Evolutionary conservation across 306 rosid genomes (phyloP).

Genomic region (Vigna mungo): DNA sequence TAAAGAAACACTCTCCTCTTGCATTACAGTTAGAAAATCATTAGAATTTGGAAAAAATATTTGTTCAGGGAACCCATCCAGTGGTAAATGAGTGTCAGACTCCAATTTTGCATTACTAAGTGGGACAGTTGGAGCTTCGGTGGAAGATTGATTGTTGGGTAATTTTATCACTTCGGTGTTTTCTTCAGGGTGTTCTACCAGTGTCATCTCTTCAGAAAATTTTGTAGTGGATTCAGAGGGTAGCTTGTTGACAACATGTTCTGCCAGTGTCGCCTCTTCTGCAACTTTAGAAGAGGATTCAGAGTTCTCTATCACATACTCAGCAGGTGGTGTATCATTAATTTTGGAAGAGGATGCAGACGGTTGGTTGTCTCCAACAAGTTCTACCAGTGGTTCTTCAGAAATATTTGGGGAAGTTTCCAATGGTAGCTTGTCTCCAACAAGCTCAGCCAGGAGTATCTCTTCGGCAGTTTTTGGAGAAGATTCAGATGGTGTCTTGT

Average conservation of each 20-base stretch:
- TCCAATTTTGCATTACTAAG: constrained; percentile 54
- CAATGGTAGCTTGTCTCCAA: constrained; percentile 43
- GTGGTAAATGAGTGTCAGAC: constrained; percentile 45
- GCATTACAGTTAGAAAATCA: constrained; percentile 48
- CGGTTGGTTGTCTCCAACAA: constrained; percentile 6
- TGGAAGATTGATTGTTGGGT: constrained; percentile 43
- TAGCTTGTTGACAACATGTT: constrained; percentile 40
- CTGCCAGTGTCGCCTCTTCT: constrained; percentile 27
- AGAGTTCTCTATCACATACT: constrained; percentile 37
- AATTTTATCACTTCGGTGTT: constrained; percentile 33
- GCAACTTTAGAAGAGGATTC: constrained; percentile 40
- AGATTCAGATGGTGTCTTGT: constrained; percentile 32
- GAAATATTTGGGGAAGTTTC: constrained; percentile 33
- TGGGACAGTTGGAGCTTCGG: constrained; percentile 45
- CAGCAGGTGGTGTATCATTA: constrained; percentile 44
- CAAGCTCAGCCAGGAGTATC: constrained; percentile 42
- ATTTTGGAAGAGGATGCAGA: constrained; percentile 39
- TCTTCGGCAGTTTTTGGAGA: constrained; percentile 36
- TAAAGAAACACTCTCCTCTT: constrained; percentile 47
- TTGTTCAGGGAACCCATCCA: constrained; percentile 36
- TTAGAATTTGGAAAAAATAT: constrained; percentile 44
- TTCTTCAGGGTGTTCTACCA: constrained; percentile 38
- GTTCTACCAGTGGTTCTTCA: constrained; percentile 26
- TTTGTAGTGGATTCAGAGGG: constrained; percentile 41
- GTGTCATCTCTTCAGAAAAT: constrained; percentile 29